A percentile compares a stretch with the other conserved stretches of the same genome.
These are phyloP conservation scores for Limnanthes douglasii DNA, from an alignment of 345 rosid species.

Conservation along the genomic window DNA sequence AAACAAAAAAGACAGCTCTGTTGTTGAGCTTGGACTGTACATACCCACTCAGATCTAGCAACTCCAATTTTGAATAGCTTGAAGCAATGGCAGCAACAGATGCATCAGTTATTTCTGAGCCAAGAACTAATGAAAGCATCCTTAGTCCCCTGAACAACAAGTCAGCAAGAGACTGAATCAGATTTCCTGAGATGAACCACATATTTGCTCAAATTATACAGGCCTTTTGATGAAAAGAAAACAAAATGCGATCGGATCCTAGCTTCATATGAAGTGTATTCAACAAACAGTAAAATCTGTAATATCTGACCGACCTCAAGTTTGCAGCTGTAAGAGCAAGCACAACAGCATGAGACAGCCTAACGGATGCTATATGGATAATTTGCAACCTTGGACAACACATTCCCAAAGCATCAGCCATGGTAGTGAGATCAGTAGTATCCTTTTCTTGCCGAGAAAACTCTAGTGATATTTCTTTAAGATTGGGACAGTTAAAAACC, in stretches of 20 bases:
- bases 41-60: conserved; percentile 98
- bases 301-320: conserved; percentile 41
- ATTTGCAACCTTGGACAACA: conserved; percentile 60
- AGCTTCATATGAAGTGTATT: background rate
- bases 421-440: conserved; percentile 46
- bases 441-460: conserved; percentile 78
- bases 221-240: background rate
- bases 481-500: conserved; percentile 75
- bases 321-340: conserved; percentile 76
- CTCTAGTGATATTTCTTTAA: conserved; percentile 69
- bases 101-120: conserved; percentile 78
- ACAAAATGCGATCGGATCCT: background rate
- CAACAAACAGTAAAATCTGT: background rate
- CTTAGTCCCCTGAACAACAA: conserved; percentile 43
- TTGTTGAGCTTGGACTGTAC: conserved; percentile 14
- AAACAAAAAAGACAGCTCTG: background rate
- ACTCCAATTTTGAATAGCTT: conserved; percentile 56
- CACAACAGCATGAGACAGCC: conserved; percentile 67
- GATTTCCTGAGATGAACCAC: conserved; percentile 3
- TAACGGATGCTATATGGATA: conserved; percentile 71
- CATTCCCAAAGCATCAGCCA: conserved; percentile 69
- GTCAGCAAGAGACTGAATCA: conserved; percentile 5
- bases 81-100: conserved; percentile 90
- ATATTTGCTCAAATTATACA: background rate
- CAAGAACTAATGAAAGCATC: conserved; percentile 94